phyloP scores from a whole-genome alignment of 2,329 filamentous ascomycete species.

The Chalara sp. region DNA sequence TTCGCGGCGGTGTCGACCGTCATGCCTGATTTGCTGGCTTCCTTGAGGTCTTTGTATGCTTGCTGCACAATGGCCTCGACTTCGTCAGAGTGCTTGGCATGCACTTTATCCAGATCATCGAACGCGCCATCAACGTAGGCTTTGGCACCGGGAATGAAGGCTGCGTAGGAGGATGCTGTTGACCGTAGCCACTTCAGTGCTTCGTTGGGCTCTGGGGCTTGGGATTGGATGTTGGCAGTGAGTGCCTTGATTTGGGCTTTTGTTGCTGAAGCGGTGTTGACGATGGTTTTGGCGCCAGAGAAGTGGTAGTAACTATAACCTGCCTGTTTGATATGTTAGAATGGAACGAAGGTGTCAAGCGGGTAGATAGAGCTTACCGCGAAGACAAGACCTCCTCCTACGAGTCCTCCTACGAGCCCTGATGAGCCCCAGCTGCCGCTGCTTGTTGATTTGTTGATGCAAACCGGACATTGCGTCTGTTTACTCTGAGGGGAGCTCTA shows the following conservation, averaged over 20 bases:
- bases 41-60: conserved; percentile 60
- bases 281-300: conserved; percentile 36
- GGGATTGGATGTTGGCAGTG: conserved; percentile 52
- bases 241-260: conserved; percentile 54
- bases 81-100: conserved; percentile 60
- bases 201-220: conserved; percentile 59
- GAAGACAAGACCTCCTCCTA: conserved; percentile 41
- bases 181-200: conserved; percentile 59
- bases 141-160: conserved; percentile 64
- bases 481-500: conserved; percentile 11
- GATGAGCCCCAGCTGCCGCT: conserved; percentile 26
- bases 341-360: not conserved
- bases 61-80: conserved; percentile 62
- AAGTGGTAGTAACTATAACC: conserved; percentile 47
- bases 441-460: conserved; percentile 17
- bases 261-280: conserved; percentile 45
- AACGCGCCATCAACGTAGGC: conserved; percentile 64
- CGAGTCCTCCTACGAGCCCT: conserved; percentile 39
- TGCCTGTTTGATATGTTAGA: conserved; percentile 15
- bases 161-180: conserved; percentile 61
- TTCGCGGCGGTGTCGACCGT: conserved; percentile 55
- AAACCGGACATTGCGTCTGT: conserved; percentile 21
- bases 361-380: conserved; percentile 15
- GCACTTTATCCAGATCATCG: conserved; percentile 62
- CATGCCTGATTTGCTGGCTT: conserved; percentile 51